Conservation (phyloP, 371 early-diverging fungal species). For the Thermomucor indicae-seudaticae region DNA sequence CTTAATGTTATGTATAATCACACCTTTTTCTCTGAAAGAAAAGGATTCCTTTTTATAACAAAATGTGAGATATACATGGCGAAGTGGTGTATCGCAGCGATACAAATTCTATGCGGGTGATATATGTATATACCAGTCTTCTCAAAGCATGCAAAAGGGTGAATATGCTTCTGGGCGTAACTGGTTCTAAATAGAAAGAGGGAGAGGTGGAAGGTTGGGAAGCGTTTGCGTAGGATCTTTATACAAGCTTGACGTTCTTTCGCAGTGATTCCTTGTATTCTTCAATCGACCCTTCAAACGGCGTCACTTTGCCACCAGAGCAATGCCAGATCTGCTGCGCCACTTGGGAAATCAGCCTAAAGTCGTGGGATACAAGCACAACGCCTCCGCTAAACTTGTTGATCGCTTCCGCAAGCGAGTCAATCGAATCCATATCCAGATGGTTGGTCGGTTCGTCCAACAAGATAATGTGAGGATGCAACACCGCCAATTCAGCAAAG, state of each 20-base stretch:
- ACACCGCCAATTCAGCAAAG: conserved; percentile 90
- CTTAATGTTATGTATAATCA: neutral
- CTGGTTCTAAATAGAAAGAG: conserved; percentile 2
- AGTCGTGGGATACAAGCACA: conserved; percentile 99
- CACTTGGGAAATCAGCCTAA: conserved; percentile 94
- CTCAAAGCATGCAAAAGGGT: conserved; percentile 5
- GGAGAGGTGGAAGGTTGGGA: conserved; percentile 1
- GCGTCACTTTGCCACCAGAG: conserved; percentile 75
- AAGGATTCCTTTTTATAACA: too few species aligned
- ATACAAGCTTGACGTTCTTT: conserved; percentile 72
- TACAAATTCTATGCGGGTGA: neutral
- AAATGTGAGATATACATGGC: too few species aligned
- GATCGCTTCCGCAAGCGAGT: conserved; percentile 95
- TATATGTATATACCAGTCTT: neutral
- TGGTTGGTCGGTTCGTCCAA: conserved; percentile 99
- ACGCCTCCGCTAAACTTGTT: conserved; percentile 95
- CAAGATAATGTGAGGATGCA: conserved; percentile 90
- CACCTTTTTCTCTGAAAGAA: neutral
- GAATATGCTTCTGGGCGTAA: conserved; percentile 1
- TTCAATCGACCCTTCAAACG: conserved; percentile 79
- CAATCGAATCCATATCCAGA: conserved; percentile 94
- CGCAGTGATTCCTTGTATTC: conserved; percentile 86
- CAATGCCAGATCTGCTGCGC: conserved; percentile 97
- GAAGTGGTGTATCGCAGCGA: neutral
- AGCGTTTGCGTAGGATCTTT: neutral